These are phyloP conservation scores for Neonectria faginata DNA, from an alignment of 2,329 filamentous ascomycete genomes.

Conservation along the genomic window DNA sequence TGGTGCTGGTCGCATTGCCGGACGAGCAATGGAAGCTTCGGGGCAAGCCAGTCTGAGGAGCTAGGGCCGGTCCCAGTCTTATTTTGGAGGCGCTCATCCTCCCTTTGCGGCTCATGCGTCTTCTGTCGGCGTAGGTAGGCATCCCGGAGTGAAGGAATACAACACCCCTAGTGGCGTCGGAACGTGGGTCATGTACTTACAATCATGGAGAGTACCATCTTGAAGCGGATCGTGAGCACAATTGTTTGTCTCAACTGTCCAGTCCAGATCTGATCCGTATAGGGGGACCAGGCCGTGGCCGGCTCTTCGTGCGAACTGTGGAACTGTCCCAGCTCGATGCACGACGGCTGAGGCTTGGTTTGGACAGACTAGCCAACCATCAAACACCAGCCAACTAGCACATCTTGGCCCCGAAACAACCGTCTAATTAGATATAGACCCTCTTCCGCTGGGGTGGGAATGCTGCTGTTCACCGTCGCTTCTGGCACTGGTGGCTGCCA, in stretches of 20 bases:
- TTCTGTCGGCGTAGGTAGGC: background rate
- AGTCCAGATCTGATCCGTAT: conserved; percentile 32
- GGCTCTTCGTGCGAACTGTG: conserved; percentile 25
- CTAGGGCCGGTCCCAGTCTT: background rate
- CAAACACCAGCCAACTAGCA: conserved; percentile 22
- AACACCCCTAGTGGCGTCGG: conserved; percentile 12
- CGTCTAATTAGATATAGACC: background rate
- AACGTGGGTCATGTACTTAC: conserved; percentile 13
- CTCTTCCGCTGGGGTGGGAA: background rate
- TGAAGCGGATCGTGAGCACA: conserved; percentile 8
- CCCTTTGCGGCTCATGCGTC: conserved; percentile 4
- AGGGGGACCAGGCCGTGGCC: conserved; percentile 26
- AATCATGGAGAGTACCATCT: background rate
- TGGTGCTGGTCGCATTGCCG: conserved; percentile 5
- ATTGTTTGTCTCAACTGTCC: conserved; percentile 15
- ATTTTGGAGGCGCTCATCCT: background rate
- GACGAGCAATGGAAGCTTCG: conserved; percentile 5
- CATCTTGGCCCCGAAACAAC: conserved; percentile 16
- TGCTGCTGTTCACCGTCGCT: background rate
- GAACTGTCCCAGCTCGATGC: conserved; percentile 35
- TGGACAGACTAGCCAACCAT: conserved; percentile 27
- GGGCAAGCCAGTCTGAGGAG: background rate
- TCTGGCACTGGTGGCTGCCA: background rate
- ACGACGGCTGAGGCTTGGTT: conserved; percentile 33
- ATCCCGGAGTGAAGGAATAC: background rate